Evolutionary conservation across 192 early-diverging fungal genomes (phyloP), one percentile per base, ranked within the genome.

Genomic region (Coemansia sp.): DNA sequence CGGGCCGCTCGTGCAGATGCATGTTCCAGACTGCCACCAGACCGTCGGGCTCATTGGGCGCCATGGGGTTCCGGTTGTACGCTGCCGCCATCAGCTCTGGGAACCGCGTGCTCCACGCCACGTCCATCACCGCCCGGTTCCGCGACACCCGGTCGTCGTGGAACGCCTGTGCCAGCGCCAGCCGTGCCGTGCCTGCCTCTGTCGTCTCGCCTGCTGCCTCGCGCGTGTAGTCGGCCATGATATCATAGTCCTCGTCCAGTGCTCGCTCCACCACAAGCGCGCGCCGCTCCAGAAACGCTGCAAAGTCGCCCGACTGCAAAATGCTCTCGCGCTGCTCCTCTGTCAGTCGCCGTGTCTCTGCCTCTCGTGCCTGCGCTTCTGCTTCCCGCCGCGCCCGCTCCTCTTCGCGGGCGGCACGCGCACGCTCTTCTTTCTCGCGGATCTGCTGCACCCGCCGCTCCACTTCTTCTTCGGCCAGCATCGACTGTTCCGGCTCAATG

Each of bases 1-100:
- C 96, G 15, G 96, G 96, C 13, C 96, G 85, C 48, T 90, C 89
- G 9, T 80, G 75, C 45, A 94, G 61, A 57, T 93, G 91, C 30
- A 87, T 53, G 69, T 94, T 99, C 97, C 97, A 99, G 2, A 99
- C 81, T 14, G 91, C 80, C 13, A 92, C 91, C n/a, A 94, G 61
- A 55, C 97, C 97, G 72, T 96, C 93, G 2, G 94, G 89, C 53
- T 97, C 95, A 64, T 88, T 91, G 6, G 87, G 81, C 20, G 91
- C 86, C 44, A 86, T 50, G 7, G 87, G 82, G 52, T 93, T 94
- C 59, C 96, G 93, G 79, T 91, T 95, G 73, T 98, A 99, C 0
- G 96, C 87, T 3, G 87, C 88, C 1, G 93, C 87, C 8, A 92
- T 60, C 14, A 97, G 73, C 74, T 99, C 95, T 8, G 92, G 88